Percentiles rank a stretch among this genome's conserved stretches.
phyloP scores from a whole-genome alignment of 495 filamentous ascomycete genomes.

The Apodospora peruviana region DNA sequence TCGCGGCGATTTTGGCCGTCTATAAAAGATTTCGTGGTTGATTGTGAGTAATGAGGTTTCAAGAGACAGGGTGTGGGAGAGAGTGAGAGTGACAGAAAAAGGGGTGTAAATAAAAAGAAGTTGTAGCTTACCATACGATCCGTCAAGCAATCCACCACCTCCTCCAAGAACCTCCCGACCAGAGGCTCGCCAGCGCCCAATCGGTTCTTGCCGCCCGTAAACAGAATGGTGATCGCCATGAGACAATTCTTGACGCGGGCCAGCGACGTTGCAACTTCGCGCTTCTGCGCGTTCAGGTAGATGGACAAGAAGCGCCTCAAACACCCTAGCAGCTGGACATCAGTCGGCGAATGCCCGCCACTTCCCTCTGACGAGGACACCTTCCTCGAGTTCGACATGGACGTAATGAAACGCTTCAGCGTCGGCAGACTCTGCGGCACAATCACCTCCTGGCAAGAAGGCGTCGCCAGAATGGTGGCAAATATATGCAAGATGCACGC shows the following conservation, averaged over 20 bases:
- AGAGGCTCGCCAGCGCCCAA: slow-evolving; percentile 69
- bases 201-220: slow-evolving; percentile 70
- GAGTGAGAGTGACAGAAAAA: not conserved
- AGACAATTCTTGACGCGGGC: slow-evolving; percentile 91
- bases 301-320: slow-evolving; percentile 74
- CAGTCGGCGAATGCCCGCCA: slow-evolving; percentile 32
- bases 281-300: slow-evolving; percentile 74
- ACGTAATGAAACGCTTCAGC: slow-evolving; percentile 81
- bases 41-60: slow-evolving; percentile 3
- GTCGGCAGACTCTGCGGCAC: slow-evolving; percentile 89
- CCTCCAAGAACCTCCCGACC: slow-evolving; percentile 61
- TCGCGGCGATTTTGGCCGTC: slow-evolving; percentile 81
- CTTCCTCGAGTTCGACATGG: slow-evolving; percentile 50
- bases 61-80: not conserved
- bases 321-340: slow-evolving; percentile 59
- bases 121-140: slow-evolving; percentile 56
- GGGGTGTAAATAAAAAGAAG: not conserved
- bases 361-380: slow-evolving; percentile 6
- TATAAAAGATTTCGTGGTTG: slow-evolving; percentile 19
- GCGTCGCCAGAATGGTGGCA: slow-evolving; percentile 82
- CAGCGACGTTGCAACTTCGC: slow-evolving; percentile 73
- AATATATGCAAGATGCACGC: slow-evolving; percentile 97
- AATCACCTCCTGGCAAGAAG: slow-evolving; percentile 77
- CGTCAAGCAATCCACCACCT: slow-evolving; percentile 78
- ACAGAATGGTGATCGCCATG: slow-evolving; percentile 77